Base-by-base conservation (phyloP, 2,329 filamentous ascomycete genomes). In the Sarocladium oryzae region DNA sequence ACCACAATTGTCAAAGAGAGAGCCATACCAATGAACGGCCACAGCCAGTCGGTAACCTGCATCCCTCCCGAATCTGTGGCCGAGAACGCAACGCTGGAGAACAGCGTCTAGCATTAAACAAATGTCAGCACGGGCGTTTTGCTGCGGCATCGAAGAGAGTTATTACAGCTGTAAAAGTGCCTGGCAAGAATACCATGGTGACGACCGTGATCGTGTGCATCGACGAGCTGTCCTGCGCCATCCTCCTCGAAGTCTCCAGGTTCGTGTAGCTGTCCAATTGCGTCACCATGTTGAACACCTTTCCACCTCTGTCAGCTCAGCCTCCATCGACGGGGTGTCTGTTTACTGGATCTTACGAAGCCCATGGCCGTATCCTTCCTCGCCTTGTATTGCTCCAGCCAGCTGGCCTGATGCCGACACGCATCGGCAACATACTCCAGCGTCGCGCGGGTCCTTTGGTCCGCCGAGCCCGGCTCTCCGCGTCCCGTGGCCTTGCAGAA, bases 151-250 rank as follows among this genome's bases (percentile, higher is more conserved):
- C n/a, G n/a, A n/a, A n/a, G n/a, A n/a, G n/a, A n/a, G n/a, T n/a
- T n/a, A 8, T 10, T 37, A 37, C 35, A 6, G 35, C 35, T 11
- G 35, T 37, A 18, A 37, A 37, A n/a, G 35, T 37, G 8, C 35
- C 35, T 37, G 35, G 35, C 10, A 37, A n/a, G 35, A 37, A 37
- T n/a, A 37, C 35, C 35, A 37, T 37, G 35, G 35, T 37, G 9
- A 37, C 35, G n/a, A 37, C 35, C n/a, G 35, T 37, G 16, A 37
- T 37, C 35, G 35, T 37, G n/a, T 37, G 35, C 35, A 37, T 37
- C 35, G 35, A 37, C 35, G 35, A 37, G 35, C 35, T 37, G 16
- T 37, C 35, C 35, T 37, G 35, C 35, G 35, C 35, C 35, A 37
- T 37, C 35, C 35, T 37, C 35, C n/a, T 37, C n/a, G 35, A 37